Evolutionary conservation across 495 filamentous ascomycete species (phyloP).

Genomic region (Cercophora sp.): DNA sequence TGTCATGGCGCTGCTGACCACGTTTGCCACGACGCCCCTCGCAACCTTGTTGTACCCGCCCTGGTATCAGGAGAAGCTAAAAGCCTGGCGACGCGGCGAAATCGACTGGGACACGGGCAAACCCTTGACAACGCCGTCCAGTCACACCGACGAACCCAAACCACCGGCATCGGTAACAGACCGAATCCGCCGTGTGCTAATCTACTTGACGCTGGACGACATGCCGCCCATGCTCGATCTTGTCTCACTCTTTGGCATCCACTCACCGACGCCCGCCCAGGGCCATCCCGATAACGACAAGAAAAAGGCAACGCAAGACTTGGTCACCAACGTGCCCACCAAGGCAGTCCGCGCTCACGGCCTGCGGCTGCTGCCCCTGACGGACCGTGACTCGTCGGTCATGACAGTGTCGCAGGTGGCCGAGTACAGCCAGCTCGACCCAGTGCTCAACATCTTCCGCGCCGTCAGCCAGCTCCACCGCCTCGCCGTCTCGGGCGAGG

Average conservation of each 20-base stretch:
- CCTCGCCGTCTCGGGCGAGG: conserved; percentile 73
- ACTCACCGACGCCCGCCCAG: not conserved
- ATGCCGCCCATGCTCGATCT: conserved; percentile 4
- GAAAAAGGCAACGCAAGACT: conserved; percentile 16
- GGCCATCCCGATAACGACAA: not conserved
- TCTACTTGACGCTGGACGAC: conserved; percentile 45
- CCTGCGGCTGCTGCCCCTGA: not conserved
- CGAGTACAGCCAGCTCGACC: conserved; percentile 66
- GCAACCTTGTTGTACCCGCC: conserved; percentile 75
- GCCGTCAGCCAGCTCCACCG: conserved; percentile 83
- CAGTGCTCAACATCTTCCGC: conserved; percentile 86
- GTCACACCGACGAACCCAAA: not conserved
- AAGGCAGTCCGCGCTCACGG: not conserved
- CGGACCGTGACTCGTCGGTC: conserved; percentile 1
- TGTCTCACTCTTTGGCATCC: not conserved
- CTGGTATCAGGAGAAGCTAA: conserved; percentile 87
- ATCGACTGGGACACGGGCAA: conserved; percentile 74
- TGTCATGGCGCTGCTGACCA: conserved; percentile 93
- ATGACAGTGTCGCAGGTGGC: not conserved
- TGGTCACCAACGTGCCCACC: conserved; percentile 10
- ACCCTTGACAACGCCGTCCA: not conserved
- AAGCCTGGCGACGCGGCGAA: conserved; percentile 83
- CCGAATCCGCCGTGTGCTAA: not conserved
- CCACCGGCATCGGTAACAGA: not conserved
- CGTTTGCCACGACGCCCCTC: conserved; percentile 82